Evolutionary conservation across 306 rosid species (phyloP).

Genomic region (Cucurbita moschata): DNA sequence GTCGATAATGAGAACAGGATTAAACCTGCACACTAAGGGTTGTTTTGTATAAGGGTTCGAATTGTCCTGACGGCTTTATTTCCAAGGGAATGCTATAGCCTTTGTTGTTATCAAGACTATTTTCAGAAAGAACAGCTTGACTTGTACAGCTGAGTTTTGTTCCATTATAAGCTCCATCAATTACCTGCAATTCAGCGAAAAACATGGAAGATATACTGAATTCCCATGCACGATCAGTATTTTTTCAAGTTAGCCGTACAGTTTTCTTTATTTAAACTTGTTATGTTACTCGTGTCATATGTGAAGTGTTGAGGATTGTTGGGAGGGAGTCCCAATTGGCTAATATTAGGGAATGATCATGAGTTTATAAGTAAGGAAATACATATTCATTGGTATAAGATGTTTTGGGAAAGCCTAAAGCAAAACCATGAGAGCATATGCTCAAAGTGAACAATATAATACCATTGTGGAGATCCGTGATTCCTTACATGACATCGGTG

Average conservation of each 20-base stretch:
- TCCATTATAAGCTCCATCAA: conserved; percentile 77
- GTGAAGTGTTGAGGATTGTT: neutral
- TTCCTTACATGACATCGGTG: too few species aligned
- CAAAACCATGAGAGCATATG: too few species aligned
- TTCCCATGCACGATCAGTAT: neutral
- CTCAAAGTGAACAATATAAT: too few species aligned
- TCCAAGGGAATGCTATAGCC: conserved; percentile 65
- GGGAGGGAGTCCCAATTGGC: too few species aligned
- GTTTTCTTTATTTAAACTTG: neutral
- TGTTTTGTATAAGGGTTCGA: conserved; percentile 80
- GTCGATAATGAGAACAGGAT: neutral
- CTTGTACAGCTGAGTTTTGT: conserved; percentile 40
- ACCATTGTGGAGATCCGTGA: too few species aligned
- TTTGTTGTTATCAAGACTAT: conserved; percentile 33
- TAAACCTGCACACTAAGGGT: conserved; percentile 67
- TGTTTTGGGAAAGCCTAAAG: too few species aligned
- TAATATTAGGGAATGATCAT: too few species aligned
- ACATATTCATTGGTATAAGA: too few species aligned
- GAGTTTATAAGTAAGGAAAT: too few species aligned
- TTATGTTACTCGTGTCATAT: neutral
- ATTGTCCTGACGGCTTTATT: conserved; percentile 85
- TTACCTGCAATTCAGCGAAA: conserved; percentile 32
- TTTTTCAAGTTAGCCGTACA: neutral
- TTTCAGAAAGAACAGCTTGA: conserved; percentile 79
- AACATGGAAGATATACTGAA: neutral